phyloP scores from a whole-genome alignment of 78 protist genomes.

The Isochrysis galbana region DNA sequence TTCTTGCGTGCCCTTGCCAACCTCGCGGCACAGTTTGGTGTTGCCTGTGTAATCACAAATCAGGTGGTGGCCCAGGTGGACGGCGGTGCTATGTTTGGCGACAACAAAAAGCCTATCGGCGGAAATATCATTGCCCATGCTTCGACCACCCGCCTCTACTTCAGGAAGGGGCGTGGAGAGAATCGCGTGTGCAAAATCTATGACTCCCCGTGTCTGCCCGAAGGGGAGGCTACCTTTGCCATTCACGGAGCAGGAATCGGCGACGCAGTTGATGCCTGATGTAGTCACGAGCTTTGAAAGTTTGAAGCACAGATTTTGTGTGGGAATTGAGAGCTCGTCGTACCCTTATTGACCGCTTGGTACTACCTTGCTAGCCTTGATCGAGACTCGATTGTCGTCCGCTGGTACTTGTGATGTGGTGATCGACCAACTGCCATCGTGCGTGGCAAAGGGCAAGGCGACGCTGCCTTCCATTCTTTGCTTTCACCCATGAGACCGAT shows the following conservation, averaged over 20 bases:
- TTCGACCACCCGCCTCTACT: slow-evolving; percentile 88
- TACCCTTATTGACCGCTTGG: too few relatives aligned
- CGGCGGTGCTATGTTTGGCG: slow-evolving; percentile 67
- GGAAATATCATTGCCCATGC: slow-evolving; percentile 99
- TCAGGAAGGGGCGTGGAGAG: slow-evolving; percentile 98
- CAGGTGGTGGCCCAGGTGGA: slow-evolving; percentile 97
- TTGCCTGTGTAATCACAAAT: slow-evolving; percentile 98
- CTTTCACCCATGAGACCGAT: too few relatives aligned
- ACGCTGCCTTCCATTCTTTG: too few relatives aligned
- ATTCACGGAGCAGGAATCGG: slow-evolving; percentile 46
- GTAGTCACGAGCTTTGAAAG: too few relatives aligned
- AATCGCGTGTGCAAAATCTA: slow-evolving; percentile 93
- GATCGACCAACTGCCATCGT: too few relatives aligned
- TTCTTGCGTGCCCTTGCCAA: slow-evolving; percentile 90
- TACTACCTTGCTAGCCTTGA: too few relatives aligned
- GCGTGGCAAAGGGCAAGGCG: too few relatives aligned
- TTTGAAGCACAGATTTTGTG: too few relatives aligned
- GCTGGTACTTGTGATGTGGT: too few relatives aligned
- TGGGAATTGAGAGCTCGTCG: too few relatives aligned
- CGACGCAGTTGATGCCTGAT: slow-evolving; percentile 39
- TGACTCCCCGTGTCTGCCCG: slow-evolving; percentile 97
- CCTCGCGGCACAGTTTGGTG: slow-evolving; percentile 96
- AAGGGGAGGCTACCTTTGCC: slow-evolving; percentile 11
- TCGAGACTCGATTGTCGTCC: too few relatives aligned
- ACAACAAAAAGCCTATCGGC: slow-evolving; percentile 96